Conservation (phyloP, 768 basidiomycete species). For the Pleurotus platypus region DNA sequence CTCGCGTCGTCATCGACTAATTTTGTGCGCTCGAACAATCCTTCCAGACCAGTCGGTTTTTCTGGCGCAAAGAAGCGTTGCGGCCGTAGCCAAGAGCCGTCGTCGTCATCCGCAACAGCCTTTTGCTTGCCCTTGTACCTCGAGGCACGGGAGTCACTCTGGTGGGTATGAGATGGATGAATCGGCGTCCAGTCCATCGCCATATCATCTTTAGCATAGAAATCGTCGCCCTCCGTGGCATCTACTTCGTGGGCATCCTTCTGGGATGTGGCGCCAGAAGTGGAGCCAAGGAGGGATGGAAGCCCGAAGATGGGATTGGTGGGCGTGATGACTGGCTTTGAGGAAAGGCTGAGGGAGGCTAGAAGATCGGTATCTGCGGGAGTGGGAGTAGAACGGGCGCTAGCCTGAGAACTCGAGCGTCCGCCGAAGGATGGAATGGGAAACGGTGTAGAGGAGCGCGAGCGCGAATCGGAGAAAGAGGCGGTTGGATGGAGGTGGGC, state of each 20-base stretch:
- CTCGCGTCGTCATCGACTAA: conserved; percentile 42
- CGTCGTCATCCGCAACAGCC: conserved; percentile 24
- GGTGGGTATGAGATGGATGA: conserved; percentile 20
- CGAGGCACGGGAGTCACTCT: conserved; percentile 5
- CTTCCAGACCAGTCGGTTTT: conserved; percentile 73
- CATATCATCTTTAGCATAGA: conserved; percentile 49
- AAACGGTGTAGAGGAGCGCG: conserved; percentile 13
- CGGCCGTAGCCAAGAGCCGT: conserved; percentile 56
- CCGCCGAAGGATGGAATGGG: neutral
- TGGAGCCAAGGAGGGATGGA: conserved; percentile 47
- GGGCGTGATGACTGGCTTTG: conserved; percentile 50
- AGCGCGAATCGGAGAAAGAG: conserved; percentile 24
- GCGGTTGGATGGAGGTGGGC: conserved; percentile 42
- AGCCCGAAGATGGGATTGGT: conserved; percentile 63
- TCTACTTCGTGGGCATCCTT: conserved; percentile 3
- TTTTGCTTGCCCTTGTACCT: conserved; percentile 15
- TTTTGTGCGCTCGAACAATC: conserved; percentile 59
- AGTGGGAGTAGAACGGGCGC: conserved; percentile 12
- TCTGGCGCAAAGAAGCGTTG: conserved; percentile 79
- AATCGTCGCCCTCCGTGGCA: conserved; percentile 30
- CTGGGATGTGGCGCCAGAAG: conserved; percentile 20
- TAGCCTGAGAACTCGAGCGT: conserved; percentile 13
- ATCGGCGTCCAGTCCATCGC: conserved; percentile 76
- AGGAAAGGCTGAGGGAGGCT: conserved; percentile 60
- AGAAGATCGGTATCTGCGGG: conserved; percentile 53